Conservation (phyloP, 1,139 yeast genomes). For the Debaryomycetaceae sp. region DNA sequence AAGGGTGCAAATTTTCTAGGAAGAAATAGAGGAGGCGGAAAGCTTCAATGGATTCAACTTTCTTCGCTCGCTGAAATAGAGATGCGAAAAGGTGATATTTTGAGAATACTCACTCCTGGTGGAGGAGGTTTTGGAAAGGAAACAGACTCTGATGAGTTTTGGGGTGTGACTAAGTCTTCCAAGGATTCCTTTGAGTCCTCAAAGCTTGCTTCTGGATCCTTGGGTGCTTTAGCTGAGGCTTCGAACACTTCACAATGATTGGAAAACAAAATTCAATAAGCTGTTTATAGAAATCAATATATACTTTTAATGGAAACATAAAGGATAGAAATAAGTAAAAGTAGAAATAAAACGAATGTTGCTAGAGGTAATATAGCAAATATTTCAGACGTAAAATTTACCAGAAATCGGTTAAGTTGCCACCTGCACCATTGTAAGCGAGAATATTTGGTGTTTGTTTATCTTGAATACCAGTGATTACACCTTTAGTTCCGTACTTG, state of each 20-base stretch:
- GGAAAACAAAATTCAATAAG: not conserved
- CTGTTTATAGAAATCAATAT: not conserved
- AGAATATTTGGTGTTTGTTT: constrained; percentile 81
- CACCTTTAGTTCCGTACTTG: constrained; percentile 35
- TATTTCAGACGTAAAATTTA: constrained; percentile 13
- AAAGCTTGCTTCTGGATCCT: constrained; percentile 23
- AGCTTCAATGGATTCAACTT: constrained; percentile 20
- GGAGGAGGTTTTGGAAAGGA: constrained; percentile 51
- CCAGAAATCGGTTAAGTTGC: constrained; percentile 74
- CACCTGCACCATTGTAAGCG: constrained; percentile 93
- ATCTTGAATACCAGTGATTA: constrained; percentile 50
- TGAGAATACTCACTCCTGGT: constrained; percentile 49
- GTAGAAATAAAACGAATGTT: not conserved
- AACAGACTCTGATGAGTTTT: constrained; percentile 14
- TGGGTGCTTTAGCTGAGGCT: constrained; percentile 20
- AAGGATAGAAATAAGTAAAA: not conserved
- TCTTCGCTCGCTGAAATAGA: constrained; percentile 20
- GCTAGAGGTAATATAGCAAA: not conserved
- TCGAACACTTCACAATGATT: constrained; percentile 21
- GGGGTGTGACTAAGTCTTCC: constrained; percentile 10
- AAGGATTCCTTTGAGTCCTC: constrained; percentile 5
- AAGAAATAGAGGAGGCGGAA: constrained; percentile 20
- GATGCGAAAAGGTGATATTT: constrained; percentile 36
- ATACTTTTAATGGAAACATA: not conserved
- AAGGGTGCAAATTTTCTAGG: constrained; percentile 62